Evolutionary conservation across 2,329 filamentous ascomycete species (phyloP).

Genomic region (Trichoderma asperellum): DNA sequence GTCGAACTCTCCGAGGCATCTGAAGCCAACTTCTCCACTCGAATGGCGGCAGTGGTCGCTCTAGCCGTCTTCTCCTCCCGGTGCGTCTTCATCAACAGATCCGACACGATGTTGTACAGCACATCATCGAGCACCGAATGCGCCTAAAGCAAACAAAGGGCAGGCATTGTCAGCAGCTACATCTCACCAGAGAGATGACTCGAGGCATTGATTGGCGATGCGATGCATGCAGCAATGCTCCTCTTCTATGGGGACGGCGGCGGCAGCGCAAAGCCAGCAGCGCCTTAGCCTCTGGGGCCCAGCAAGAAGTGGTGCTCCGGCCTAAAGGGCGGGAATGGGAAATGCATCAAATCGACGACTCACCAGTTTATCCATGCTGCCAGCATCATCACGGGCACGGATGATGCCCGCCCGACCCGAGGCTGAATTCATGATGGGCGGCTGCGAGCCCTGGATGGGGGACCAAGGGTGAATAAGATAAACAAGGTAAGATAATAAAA

Average conservation of each 20-base stretch:
- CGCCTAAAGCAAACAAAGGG: constrained; percentile 47
- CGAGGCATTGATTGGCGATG: constrained; percentile 14
- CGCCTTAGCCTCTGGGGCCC: background rate
- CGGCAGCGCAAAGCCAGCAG: constrained; percentile 2
- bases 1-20: constrained; percentile 58
- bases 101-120: constrained; percentile 76
- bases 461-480: constrained; percentile 26
- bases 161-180: constrained; percentile 23
- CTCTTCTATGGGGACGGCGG: background rate
- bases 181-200: constrained; percentile 14
- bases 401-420: constrained; percentile 63
- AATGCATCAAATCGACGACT: constrained; percentile 38
- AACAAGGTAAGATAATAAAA: background rate
- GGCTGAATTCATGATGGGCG: constrained; percentile 45
- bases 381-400: constrained; percentile 55
- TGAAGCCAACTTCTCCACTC: constrained; percentile 64
- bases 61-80: constrained; percentile 78
- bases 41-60: constrained; percentile 66
- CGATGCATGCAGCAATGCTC: constrained; percentile 13
- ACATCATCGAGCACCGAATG: constrained; percentile 73
- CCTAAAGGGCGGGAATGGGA: background rate
- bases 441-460: constrained; percentile 31
- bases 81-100: constrained; percentile 74
- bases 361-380: constrained; percentile 63
- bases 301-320: background rate